phyloP scores from a whole-genome alignment of 305 asterid species.

The Salvia sclarea region DNA sequence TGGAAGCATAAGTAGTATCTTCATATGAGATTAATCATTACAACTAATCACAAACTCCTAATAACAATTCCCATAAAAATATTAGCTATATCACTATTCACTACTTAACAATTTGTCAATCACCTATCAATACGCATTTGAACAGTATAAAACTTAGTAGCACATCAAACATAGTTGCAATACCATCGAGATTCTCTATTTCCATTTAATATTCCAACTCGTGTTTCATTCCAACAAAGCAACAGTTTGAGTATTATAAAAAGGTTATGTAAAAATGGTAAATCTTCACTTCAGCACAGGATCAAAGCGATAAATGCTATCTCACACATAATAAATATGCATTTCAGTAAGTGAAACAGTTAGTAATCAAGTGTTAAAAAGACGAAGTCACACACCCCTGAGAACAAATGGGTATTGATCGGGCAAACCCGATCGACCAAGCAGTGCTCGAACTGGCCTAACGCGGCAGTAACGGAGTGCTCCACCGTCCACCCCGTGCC shows the following conservation, averaged over 20 bases:
- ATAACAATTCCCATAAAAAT: neutral
- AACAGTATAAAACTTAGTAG: neutral
- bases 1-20: neutral
- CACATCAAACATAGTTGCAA: neutral
- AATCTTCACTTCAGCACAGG: neutral
- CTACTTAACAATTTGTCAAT: neutral
- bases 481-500: conserved; percentile 99
- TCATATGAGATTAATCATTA: neutral
- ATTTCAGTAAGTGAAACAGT: neutral
- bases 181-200: neutral
- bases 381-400: conserved; percentile 70
- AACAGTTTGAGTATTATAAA: neutral
- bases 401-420: conserved; percentile 82
- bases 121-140: neutral
- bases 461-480: conserved; percentile 83
- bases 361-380: neutral
- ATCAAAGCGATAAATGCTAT: too few relatives aligned
- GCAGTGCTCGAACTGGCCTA: conserved; percentile 92
- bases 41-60: too few relatives aligned
- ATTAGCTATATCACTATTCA: too few relatives aligned
- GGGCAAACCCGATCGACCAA: conserved; percentile 83
- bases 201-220: neutral
- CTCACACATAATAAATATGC: too few relatives aligned
- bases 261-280: neutral
- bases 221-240: neutral